Conservation (phyloP, 2,329 filamentous ascomycete species). For the Elsinoe necatrix region DNA sequence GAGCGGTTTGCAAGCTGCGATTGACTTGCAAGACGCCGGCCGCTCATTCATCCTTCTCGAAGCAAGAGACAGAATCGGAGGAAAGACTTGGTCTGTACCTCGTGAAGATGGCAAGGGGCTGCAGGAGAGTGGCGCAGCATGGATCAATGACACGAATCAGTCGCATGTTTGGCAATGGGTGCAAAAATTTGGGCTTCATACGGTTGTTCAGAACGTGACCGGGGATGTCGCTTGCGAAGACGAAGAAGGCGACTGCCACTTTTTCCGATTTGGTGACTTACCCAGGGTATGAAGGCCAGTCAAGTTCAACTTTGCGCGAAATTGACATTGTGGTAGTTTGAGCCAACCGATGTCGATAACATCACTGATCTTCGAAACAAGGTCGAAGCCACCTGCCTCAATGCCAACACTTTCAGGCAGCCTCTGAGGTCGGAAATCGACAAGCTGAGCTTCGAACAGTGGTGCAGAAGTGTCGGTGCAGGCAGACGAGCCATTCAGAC, state of each 20-base stretch:
- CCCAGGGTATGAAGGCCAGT: conserved; percentile 21
- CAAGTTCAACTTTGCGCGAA: background rate
- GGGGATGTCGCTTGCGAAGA: conserved; percentile 40
- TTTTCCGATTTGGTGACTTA: conserved; percentile 30
- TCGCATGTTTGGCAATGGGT: conserved; percentile 37
- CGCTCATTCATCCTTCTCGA: conserved; percentile 26
- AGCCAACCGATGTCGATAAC: conserved; percentile 22
- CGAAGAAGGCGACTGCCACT: conserved; percentile 28
- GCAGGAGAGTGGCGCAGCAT: conserved; percentile 49
- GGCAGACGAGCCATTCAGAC: conserved; percentile 30
- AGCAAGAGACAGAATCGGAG: conserved; percentile 29
- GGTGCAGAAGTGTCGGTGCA: conserved; percentile 28
- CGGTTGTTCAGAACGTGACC: conserved; percentile 42
- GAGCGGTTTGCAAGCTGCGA: conserved; percentile 26
- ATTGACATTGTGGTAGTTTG: conserved; percentile 21
- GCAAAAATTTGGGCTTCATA: conserved; percentile 35
- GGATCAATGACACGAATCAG: conserved; percentile 52
- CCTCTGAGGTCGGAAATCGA: conserved; percentile 28
- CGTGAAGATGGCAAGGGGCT: conserved; percentile 29
- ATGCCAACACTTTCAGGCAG: conserved; percentile 23
- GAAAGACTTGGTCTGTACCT: conserved; percentile 41
- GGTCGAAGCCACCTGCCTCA: conserved; percentile 34
- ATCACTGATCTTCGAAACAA: conserved; percentile 31
- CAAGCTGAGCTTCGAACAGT: conserved; percentile 34
- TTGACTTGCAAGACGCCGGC: conserved; percentile 24